Evolutionary conservation across 2,329 filamentous ascomycete genomes (phyloP), one percentile per base, ranked within the genome.

Genomic region (Neonectria neomacrospora): DNA sequence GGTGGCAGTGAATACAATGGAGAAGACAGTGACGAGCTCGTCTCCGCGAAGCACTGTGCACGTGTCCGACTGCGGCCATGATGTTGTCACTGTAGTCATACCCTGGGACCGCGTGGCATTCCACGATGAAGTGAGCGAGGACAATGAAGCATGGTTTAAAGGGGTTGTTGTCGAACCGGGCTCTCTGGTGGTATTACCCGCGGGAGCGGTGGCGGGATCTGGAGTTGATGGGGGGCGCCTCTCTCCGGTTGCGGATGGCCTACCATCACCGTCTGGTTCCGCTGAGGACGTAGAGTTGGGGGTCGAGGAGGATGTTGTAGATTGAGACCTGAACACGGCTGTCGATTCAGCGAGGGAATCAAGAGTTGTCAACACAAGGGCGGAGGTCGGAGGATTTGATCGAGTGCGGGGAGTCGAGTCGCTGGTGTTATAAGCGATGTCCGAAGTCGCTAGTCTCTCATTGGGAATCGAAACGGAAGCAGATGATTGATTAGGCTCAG

Each of bases 1-100:
- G 1, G 85, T 86, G 22, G 80, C 76, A 3, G 83, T 85, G 74
- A 86, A 79, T 18, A 84, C 72, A 37, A 86, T 77, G 3, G 79
- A 81, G 72, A 80, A 84, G 10, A 79, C 70, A 1, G 77, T 82
- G 5, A 79, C 63, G 7, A 74, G 73, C 47, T 79, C 76, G 18
- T 71, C 61, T 2, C 61, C 59, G 6, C 67, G 54, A 0, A 77
- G 59, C n/a, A 71, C 69, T 12, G 77, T 80, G 66, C 81, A 82
- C 6, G 73, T 68, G 12, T 72, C 63, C 12, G 67, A 65, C 12
- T 44, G 32, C 3, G 66, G 67, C 20, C 62, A 61, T 39, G 66
- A 56, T 34, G 66, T 48, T 55, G 66, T 65, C 28, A 63, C 39
- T n/a, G 58, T 72, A 42, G 42, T 32, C 30, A 45, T 58, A 14